Percentiles rank a stretch among this genome's conserved stretches.
These are phyloP conservation scores for Elsinoe batatas DNA, from an alignment of 2,329 filamentous ascomycete species.

Conservation along the genomic window DNA sequence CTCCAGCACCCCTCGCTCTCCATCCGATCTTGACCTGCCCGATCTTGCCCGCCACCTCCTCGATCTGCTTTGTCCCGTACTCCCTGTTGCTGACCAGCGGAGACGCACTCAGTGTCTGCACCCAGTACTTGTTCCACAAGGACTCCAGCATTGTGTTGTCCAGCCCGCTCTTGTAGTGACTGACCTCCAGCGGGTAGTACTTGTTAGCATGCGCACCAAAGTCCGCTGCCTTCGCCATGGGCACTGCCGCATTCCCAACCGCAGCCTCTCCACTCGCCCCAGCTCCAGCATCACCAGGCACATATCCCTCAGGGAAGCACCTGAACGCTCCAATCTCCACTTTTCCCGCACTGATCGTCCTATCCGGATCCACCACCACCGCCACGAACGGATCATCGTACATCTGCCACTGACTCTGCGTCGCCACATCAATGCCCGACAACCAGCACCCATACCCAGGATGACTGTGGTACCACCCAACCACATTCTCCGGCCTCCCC, in stretches of 20 bases:
- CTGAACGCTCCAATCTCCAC: conserved; percentile 96
- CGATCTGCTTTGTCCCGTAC: conserved; percentile 84
- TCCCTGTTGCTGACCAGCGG: conserved; percentile 87
- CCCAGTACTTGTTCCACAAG: conserved; percentile 99
- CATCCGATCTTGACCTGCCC: conserved; percentile 33
- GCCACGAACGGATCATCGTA: conserved; percentile 88
- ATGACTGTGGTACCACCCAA: conserved; percentile 98
- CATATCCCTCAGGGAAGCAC: conserved; percentile 72
- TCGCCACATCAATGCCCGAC: conserved; percentile 87
- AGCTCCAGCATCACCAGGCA: conserved; percentile 29
- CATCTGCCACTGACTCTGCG: conserved; percentile 74
- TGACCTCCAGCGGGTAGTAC: conserved; percentile 86
- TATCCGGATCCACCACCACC: conserved; percentile 91
- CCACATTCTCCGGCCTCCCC: conserved; percentile 77
- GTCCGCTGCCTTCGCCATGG: conserved; percentile 86
- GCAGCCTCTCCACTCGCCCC: conserved; percentile 26
- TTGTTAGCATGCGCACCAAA: conserved; percentile 85
- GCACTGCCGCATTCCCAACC: conserved; percentile 66
- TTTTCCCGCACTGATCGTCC: conserved; percentile 87
- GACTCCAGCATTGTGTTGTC: conserved; percentile 78
- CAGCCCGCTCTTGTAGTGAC: conserved; percentile 87
- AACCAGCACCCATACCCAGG: conserved; percentile 98
- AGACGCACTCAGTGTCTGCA: conserved; percentile 84
- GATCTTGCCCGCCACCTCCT: conserved; percentile 77
- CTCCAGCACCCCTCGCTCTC: conserved; percentile 20